Percentiles rank a stretch among this genome's conserved stretches.
phyloP scores from a whole-genome alignment of 306 rosid species.

The Boehmeria nivea region DNA sequence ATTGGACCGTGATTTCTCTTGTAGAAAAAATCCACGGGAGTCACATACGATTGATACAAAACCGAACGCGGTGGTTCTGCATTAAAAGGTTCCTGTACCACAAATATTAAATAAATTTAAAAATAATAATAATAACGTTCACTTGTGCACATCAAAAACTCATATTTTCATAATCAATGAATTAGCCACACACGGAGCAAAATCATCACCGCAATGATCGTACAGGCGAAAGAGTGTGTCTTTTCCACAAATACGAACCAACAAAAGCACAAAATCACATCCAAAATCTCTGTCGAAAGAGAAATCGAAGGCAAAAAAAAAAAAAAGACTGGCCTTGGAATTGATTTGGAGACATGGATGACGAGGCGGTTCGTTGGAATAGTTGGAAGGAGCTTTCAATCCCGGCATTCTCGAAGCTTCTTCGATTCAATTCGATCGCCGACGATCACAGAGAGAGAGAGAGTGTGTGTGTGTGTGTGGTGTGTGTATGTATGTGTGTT shows the following conservation, averaged over 20 bases:
- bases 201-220: not conserved
- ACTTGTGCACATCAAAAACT: not conserved
- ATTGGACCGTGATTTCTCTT: constrained; percentile 94
- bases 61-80: constrained; percentile 80
- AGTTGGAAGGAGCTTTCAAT: constrained; percentile 60
- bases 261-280: not conserved
- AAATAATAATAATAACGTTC: too few species aligned
- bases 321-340: constrained; percentile 42
- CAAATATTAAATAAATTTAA: not conserved
- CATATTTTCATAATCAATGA: not conserved
- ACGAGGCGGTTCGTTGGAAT: constrained; percentile 66
- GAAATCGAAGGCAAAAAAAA: not conserved
- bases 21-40: constrained; percentile 81
- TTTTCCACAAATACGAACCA: not conserved
- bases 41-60: constrained; percentile 55
- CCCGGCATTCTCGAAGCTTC: constrained; percentile 48
- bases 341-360: constrained; percentile 56
- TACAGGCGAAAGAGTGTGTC: too few species aligned
- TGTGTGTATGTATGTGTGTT: too few species aligned
- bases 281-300: too few species aligned
- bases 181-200: too few species aligned
- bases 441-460: not conserved
- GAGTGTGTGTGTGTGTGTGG: not conserved
- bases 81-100: constrained; percentile 77
- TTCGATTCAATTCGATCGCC: constrained; percentile 4